phyloP scores from a whole-genome alignment of 2,329 filamentous ascomycete species.

The Diaporthe sp. region DNA sequence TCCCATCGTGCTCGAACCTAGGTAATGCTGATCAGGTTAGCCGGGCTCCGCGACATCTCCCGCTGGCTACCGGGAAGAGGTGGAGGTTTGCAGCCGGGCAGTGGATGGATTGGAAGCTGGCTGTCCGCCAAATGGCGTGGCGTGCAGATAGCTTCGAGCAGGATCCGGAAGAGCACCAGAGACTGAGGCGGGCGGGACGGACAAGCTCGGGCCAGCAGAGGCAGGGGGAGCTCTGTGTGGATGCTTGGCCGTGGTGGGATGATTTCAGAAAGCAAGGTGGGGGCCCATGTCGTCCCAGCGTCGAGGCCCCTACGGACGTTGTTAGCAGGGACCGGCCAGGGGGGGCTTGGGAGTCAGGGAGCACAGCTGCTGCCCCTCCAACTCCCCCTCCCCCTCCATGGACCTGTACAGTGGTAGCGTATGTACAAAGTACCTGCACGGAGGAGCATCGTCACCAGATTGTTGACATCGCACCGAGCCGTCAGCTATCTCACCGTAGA shows the following conservation, averaged over 20 bases:
- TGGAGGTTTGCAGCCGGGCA: not conserved
- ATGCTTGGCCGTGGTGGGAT: slow-evolving; percentile 22
- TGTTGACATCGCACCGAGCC: slow-evolving; percentile 5
- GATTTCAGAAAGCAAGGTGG: slow-evolving; percentile 32
- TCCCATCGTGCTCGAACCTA: slow-evolving; percentile 7
- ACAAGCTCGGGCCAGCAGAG: slow-evolving; percentile 28
- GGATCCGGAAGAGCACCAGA: not conserved
- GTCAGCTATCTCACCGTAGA: not conserved
- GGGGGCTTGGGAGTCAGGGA: not conserved
- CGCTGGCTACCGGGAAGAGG: slow-evolving; percentile 6
- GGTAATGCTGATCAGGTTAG: slow-evolving; percentile 19
- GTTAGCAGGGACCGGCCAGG: not conserved
- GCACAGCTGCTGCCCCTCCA: slow-evolving; percentile 32
- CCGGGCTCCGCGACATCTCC: slow-evolving; percentile 32
- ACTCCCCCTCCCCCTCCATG: slow-evolving; percentile 20
- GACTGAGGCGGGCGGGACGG: not conserved
- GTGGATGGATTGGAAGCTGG: not conserved
- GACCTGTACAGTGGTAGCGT: not conserved
- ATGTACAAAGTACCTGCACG: not conserved
- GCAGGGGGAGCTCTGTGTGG: slow-evolving; percentile 17
- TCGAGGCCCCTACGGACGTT: slow-evolving; percentile 14
- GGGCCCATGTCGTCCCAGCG: slow-evolving; percentile 10
- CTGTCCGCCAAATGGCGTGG: slow-evolving; percentile 10
- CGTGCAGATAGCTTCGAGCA: slow-evolving; percentile 22
- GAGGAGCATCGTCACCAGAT: slow-evolving; percentile 6